phyloP scores from a whole-genome alignment of 75 land plant species.

The Selaginella tamariscina region DNA sequence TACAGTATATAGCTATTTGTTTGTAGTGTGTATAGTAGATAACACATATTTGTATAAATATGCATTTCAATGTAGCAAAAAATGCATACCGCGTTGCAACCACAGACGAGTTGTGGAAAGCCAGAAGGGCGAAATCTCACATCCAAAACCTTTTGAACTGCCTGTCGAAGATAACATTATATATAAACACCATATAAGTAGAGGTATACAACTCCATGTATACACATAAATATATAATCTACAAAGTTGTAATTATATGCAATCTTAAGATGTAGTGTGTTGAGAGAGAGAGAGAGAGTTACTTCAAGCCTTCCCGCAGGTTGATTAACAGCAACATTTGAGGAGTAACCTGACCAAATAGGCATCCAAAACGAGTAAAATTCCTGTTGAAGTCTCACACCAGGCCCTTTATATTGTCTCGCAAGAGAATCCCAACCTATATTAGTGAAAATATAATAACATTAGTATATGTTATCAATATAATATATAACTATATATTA shows the following conservation, averaged over 20 bases:
- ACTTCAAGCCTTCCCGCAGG: conserved; percentile 38
- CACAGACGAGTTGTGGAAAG: conserved; percentile 27
- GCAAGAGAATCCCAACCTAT: conserved; percentile 44
- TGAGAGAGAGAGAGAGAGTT: conserved; percentile 11
- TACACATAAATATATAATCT: too few species aligned
- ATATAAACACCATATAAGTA: too few species aligned
- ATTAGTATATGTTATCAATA: too few species aligned
- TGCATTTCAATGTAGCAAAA: too few species aligned
- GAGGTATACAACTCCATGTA: too few species aligned
- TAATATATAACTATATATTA: too few species aligned
- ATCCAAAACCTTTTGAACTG: conserved; percentile 35
- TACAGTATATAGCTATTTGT: too few species aligned
- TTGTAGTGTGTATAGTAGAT: too few species aligned
- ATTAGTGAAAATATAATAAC: too few species aligned
- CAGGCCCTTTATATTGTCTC: conserved; percentile 27
- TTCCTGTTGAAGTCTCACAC: conserved; percentile 21
- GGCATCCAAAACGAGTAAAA: conserved; percentile 32
- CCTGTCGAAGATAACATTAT: conserved; percentile 28
- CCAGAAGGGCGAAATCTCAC: conserved; percentile 40
- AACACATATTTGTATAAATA: too few species aligned
- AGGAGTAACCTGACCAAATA: conserved; percentile 39
- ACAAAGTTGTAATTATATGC: neutral
- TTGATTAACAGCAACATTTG: conserved; percentile 36
- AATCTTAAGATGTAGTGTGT: neutral
- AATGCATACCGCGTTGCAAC: conserved; percentile 30